Percentiles rank a stretch among this genome's conserved stretches.
Evolutionary conservation across 2,329 filamentous ascomycete species (phyloP).

Genomic region (Penicillium expansum): DNA sequence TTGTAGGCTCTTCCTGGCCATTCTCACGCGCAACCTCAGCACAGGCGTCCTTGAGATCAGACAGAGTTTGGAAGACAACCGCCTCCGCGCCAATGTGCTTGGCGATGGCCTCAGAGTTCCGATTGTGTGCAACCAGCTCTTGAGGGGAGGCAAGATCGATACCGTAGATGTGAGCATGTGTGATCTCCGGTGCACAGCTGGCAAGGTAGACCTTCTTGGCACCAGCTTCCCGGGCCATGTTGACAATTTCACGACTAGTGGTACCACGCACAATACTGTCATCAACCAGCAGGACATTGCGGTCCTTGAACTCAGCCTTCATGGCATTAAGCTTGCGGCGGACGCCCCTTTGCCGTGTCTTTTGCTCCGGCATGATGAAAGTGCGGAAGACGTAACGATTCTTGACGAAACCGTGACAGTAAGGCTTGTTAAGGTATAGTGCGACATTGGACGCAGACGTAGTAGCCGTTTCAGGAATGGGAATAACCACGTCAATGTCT

Average conservation of each 20-base stretch:
- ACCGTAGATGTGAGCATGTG: slow-evolving; percentile 82
- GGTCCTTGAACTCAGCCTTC: slow-evolving; percentile 75
- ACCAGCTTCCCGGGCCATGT: slow-evolving; percentile 80
- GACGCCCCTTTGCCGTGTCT: slow-evolving; percentile 77
- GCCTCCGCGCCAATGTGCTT: slow-evolving; percentile 69
- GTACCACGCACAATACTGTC: slow-evolving; percentile 88
- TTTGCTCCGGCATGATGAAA: slow-evolving; percentile 83
- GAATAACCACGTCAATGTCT: slow-evolving; percentile 77
- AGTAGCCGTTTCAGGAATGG: slow-evolving; percentile 79
- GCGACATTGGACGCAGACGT: slow-evolving; percentile 75
- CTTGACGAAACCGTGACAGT: slow-evolving; percentile 80
- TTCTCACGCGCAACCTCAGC: slow-evolving; percentile 61
- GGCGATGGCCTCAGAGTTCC: slow-evolving; percentile 60
- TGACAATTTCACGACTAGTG: slow-evolving; percentile 73
- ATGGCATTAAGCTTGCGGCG: slow-evolving; percentile 88
- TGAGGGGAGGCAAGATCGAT: slow-evolving; percentile 70
- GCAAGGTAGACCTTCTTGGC: slow-evolving; percentile 81
- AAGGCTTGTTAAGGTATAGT: slow-evolving; percentile 71
- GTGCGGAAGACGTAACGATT: slow-evolving; percentile 87
- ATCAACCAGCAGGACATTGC: slow-evolving; percentile 79
- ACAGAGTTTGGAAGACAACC: slow-evolving; percentile 73
- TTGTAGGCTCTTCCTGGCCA: slow-evolving; percentile 52
- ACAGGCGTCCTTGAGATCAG: slow-evolving; percentile 78
- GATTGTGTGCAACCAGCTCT: slow-evolving; percentile 69
- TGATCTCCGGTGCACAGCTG: slow-evolving; percentile 78